Conservation (phyloP, 2,329 filamentous ascomycete genomes). For the Penicillium sclerotigenum region DNA sequence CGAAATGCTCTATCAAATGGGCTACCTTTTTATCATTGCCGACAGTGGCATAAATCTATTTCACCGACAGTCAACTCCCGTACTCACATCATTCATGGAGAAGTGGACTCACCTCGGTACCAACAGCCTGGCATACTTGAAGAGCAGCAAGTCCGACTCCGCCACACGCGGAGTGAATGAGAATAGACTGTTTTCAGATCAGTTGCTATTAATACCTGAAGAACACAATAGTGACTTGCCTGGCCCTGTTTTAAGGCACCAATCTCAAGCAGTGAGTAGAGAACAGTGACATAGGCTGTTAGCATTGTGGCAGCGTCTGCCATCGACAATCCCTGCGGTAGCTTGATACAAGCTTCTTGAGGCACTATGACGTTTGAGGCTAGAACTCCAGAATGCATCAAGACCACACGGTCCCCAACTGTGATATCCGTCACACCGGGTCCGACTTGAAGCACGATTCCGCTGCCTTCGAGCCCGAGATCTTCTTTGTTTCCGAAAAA, state of each 20-base stretch:
- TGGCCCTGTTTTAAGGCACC: slow-evolving; percentile 23
- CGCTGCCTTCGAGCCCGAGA: slow-evolving; percentile 33
- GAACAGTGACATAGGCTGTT: slow-evolving; percentile 15
- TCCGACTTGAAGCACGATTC: slow-evolving; percentile 32
- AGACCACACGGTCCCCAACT: slow-evolving; percentile 32
- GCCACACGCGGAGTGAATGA: slow-evolving; percentile 26
- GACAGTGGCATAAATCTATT: slow-evolving; percentile 16
- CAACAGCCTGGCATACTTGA: slow-evolving; percentile 16
- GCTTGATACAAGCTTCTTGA: slow-evolving; percentile 1
- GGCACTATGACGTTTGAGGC: slow-evolving; percentile 4
- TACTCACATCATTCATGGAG: too few species aligned
- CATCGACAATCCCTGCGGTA: slow-evolving; percentile 13
- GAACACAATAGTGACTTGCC: background rate
- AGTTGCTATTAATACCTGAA: background rate
- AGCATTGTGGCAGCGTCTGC: slow-evolving; percentile 18
- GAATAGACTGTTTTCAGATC: slow-evolving; percentile 11
- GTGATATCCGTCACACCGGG: slow-evolving; percentile 20
- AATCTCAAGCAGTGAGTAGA: slow-evolving; percentile 22
- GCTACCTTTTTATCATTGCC: slow-evolving; percentile 16
- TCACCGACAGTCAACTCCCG: too few species aligned
- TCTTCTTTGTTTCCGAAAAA: slow-evolving; percentile 22
- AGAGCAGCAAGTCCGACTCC: slow-evolving; percentile 24
- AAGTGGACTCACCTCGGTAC: slow-evolving; percentile 13
- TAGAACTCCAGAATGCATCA: slow-evolving; percentile 9
- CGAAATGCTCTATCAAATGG: slow-evolving; percentile 17